Evolutionary conservation across 148 eudicot genomes (phyloP), one percentile per base, ranked within the genome.

Genomic region (Chenopodium suecicum): DNA sequence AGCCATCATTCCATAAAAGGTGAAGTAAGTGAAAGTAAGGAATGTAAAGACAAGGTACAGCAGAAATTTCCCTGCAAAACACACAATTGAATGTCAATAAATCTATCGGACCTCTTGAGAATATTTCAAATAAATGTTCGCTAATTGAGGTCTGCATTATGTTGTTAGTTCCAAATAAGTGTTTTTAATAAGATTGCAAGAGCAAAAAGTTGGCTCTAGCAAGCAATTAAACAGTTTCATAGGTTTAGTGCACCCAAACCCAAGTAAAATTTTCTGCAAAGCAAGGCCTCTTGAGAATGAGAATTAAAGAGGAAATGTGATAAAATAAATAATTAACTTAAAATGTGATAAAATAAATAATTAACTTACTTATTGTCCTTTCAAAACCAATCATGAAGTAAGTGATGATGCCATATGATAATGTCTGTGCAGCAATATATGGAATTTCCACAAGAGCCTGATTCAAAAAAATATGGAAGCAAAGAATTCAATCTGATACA

Each of bases 1-100:
- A 62, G 89, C 92, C 98, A 96, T 92, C 99, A 96, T 96, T 12
- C 99, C 99, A 34, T 91, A 94, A 75, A 84, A 92, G 78, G 98
- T 96, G 87, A 92, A 96, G 89, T 96, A 96, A 4, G 84, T 90
- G 90, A 95, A 92, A 0, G 97, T 95, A 47, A 93, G 92, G 88
- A 90, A 95, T 97, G 91, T 92, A 86, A 94, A 92, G 71, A 91
- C 12, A 7, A 88, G 62, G 79, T 93, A 94, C 32, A 90, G 82
- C 25, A 92, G 77, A 74, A 92, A 93, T 78, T 95, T 95, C 29
- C 81, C 98, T 93, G 94, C 91, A 92, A 84, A 13, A 54, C 46
- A 19, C 17, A 19, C 17, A 54, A 65, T 80, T 32, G 9, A 32
- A 23, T 37, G 37, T 70, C 66, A 60, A 27, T 25, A 77, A 41